These are phyloP conservation scores for Tolypocladium ovalisporum DNA, from an alignment of 2,329 filamentous ascomycete genomes.

Conservation along the genomic window DNA sequence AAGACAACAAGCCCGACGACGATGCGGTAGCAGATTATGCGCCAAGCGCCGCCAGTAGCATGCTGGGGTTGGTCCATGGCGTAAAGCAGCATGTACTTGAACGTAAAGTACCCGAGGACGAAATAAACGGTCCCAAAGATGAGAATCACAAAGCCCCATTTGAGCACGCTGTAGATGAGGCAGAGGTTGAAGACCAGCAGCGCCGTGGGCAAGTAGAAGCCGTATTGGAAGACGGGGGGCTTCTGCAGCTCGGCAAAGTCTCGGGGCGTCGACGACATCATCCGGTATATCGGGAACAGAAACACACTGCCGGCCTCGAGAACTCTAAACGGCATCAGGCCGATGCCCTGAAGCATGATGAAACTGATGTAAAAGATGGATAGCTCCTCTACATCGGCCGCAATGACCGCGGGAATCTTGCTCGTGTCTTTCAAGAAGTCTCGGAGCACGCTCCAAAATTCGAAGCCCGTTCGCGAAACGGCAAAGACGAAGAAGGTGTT, in stretches of 20 bases:
- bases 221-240: slow-evolving; percentile 86
- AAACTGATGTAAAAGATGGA: slow-evolving; percentile 86
- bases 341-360: slow-evolving; percentile 87
- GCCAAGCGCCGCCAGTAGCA: slow-evolving; percentile 87
- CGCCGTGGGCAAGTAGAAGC: slow-evolving; percentile 88
- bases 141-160: slow-evolving; percentile 68
- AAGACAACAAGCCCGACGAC: slow-evolving; percentile 81
- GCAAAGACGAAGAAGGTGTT: slow-evolving; percentile 97
- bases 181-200: slow-evolving; percentile 92
- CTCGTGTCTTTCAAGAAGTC: slow-evolving; percentile 71
- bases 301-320: slow-evolving; percentile 80
- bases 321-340: slow-evolving; percentile 83
- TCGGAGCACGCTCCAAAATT: slow-evolving; percentile 61
- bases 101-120: slow-evolving; percentile 71
- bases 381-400: slow-evolving; percentile 61
- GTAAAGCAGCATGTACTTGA: slow-evolving; percentile 96
- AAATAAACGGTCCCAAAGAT: slow-evolving; percentile 79
- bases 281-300: slow-evolving; percentile 69
- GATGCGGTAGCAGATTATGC: slow-evolving; percentile 89
- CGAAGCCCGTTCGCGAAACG: slow-evolving; percentile 70
- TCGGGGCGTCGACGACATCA: slow-evolving; percentile 76
- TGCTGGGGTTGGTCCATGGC: slow-evolving; percentile 97
- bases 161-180: slow-evolving; percentile 83
- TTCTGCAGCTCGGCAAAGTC: slow-evolving; percentile 75
- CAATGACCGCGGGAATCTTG: slow-evolving; percentile 64